Conservation (phyloP, 129 eudicot species). For the Saposhnikovia divaricata region DNA sequence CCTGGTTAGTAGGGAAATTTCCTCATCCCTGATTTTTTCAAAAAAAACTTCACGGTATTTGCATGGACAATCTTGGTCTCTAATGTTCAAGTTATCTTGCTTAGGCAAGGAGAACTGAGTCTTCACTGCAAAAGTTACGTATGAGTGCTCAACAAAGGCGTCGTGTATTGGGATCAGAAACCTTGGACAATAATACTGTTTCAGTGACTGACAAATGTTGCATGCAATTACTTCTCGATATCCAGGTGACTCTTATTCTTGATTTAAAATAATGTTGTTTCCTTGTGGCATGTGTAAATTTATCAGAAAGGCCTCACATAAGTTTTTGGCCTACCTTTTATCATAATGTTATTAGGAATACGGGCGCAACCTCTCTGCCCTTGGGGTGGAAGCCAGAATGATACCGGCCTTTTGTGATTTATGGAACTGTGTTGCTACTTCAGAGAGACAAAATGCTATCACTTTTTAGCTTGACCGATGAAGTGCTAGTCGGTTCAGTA, state of each 20-base stretch:
- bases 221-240: slow-evolving; percentile 95
- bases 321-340: not conserved
- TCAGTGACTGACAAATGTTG: slow-evolving; percentile 81
- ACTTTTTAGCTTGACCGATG: slow-evolving; percentile 35
- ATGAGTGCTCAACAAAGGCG: slow-evolving; percentile 60
- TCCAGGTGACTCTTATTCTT: slow-evolving; percentile 52
- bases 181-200: slow-evolving; percentile 45
- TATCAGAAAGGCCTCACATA: not conserved
- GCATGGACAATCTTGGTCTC: not conserved
- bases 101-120: slow-evolving; percentile 76
- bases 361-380: slow-evolving; percentile 65
- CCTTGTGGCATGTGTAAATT: not conserved
- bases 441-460: slow-evolving; percentile 60
- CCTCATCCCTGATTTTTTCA: not conserved
- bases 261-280: not conserved
- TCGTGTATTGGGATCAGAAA: slow-evolving; percentile 72
- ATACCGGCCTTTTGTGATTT: slow-evolving; percentile 65
- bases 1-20: slow-evolving; percentile 34
- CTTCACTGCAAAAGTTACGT: slow-evolving; percentile 82
- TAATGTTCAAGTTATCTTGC: slow-evolving; percentile 9
- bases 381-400: slow-evolving; percentile 77
- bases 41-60: not conserved
- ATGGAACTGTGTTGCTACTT: slow-evolving; percentile 90
- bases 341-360: slow-evolving; percentile 66
- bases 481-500: slow-evolving; percentile 4